Percentiles rank a stretch among this genome's conserved stretches.
Conservation (phyloP, 441 rosid species). For the Euphorbia celastroides region DNA sequence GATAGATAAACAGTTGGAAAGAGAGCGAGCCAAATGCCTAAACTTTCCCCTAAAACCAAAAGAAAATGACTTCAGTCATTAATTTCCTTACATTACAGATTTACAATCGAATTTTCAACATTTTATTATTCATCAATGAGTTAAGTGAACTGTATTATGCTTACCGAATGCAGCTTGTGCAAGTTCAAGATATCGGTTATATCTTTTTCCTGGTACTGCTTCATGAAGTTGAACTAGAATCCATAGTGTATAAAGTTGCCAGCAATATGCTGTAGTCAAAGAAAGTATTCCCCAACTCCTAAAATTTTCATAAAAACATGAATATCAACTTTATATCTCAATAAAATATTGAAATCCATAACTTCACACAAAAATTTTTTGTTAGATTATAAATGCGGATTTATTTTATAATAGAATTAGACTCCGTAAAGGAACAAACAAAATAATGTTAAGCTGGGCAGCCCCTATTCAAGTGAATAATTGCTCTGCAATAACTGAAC, state of each 20-base stretch:
- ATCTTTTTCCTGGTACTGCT: conserved; percentile 90
- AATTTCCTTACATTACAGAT: not conserved
- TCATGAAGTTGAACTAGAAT: conserved; percentile 88
- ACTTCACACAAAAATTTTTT: not conserved
- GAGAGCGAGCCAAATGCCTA: conserved; percentile 85
- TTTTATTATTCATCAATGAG: no score
- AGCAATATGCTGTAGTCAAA: conserved; percentile 75
- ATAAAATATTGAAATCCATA: not conserved
- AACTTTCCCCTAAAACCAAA: conserved; percentile 52
- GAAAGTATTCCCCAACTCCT: conserved; percentile 97
- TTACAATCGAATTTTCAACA: not conserved
- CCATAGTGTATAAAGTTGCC: conserved; percentile 97
- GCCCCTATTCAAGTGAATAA: conserved; percentile 16
- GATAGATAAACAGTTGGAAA: conserved; percentile 93
- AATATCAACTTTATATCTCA: conserved; percentile 8
- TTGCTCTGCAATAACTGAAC: conserved; percentile 18
- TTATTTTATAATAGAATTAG: conserved; percentile 6
- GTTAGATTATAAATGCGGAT: no score
- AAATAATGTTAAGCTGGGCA: not conserved
- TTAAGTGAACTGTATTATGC: no score
- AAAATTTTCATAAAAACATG: not conserved
- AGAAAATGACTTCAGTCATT: conserved; percentile 3
- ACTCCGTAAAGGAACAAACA: conserved; percentile 8
- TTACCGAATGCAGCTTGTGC: conserved; percentile 97
- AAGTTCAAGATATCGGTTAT: conserved; percentile 89